Percentiles rank a stretch among this genome's conserved stretches.
Evolutionary conservation across 140 eudicot genomes (phyloP).

Genomic region (Senecio squalidus): DNA sequence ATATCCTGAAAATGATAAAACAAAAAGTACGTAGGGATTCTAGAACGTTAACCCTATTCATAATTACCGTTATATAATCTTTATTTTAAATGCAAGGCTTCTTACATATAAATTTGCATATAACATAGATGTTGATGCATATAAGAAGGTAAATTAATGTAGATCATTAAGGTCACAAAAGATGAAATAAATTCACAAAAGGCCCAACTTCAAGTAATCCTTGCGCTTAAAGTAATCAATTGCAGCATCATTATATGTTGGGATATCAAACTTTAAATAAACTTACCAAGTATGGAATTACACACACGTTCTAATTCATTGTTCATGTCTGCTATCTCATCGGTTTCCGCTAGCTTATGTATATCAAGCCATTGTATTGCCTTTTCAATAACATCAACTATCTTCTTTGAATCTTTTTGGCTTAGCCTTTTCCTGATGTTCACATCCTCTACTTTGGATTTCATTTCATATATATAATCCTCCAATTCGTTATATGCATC

Average conservation of each 20-base stretch:
- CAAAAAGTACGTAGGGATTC: too few relatives aligned
- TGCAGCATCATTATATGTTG: background rate
- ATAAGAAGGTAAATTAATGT: too few relatives aligned
- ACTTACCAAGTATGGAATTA: background rate
- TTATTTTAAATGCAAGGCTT: too few relatives aligned
- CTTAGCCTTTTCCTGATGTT: background rate
- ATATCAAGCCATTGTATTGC: background rate
- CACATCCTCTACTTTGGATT: background rate
- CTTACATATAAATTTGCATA: too few relatives aligned
- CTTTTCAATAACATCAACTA: background rate
- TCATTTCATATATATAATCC: background rate
- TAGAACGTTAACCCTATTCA: too few relatives aligned
- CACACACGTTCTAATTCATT: background rate
- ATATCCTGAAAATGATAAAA: too few relatives aligned
- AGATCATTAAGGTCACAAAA: background rate
- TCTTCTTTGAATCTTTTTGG: background rate
- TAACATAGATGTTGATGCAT: too few relatives aligned
- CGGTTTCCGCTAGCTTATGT: background rate
- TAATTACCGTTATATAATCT: too few relatives aligned
- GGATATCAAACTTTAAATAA: too few relatives aligned
- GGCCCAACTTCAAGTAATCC: background rate
- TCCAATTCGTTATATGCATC: background rate
- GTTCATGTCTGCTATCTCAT: background rate
- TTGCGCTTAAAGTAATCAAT: background rate
- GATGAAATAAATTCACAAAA: too few relatives aligned